These are phyloP conservation scores for Dujonia santamariae DNA, from an alignment of 1,139 yeast genomes.

Conservation along the genomic window DNA sequence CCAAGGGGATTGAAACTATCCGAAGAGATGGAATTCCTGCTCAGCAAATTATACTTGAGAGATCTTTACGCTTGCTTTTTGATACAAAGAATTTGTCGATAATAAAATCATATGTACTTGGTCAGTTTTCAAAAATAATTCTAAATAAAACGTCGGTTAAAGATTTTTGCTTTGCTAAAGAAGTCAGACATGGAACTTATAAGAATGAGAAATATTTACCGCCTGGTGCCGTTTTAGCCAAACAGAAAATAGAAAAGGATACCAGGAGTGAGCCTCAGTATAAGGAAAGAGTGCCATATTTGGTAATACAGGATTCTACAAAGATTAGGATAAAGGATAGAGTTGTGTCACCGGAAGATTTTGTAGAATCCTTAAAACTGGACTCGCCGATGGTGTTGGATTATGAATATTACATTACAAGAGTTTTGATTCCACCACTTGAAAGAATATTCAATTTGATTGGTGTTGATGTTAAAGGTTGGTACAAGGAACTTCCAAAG, in stretches of 20 bases:
- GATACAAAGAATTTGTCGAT: slow-evolving; percentile 67
- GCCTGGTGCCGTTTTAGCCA: slow-evolving; percentile 85
- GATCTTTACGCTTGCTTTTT: slow-evolving; percentile 63
- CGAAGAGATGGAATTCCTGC: slow-evolving; percentile 94
- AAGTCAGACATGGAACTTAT: slow-evolving; percentile 81
- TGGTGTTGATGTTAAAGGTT: slow-evolving; percentile 74
- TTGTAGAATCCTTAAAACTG: slow-evolving; percentile 40
- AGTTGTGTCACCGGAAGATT: slow-evolving; percentile 75
- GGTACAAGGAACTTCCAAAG: slow-evolving; percentile 81
- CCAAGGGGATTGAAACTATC: slow-evolving; percentile 94
- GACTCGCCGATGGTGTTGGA: slow-evolving; percentile 52
- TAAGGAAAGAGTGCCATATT: slow-evolving; percentile 82
- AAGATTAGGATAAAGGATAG: slow-evolving; percentile 73
- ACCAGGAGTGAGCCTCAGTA: slow-evolving; percentile 81
- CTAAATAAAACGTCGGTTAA: slow-evolving; percentile 61
- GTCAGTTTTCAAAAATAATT: slow-evolving; percentile 65
- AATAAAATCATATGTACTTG: slow-evolving; percentile 62
- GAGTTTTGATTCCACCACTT: slow-evolving; percentile 84
- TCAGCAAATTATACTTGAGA: slow-evolving; percentile 78
- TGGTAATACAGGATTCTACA: slow-evolving; percentile 66
- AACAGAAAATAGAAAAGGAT: slow-evolving; percentile 59
- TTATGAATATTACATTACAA: slow-evolving; percentile 77
- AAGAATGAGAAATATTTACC: slow-evolving; percentile 72
- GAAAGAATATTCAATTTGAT: slow-evolving; percentile 78
- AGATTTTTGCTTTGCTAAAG: slow-evolving; percentile 91